phyloP scores from a whole-genome alignment of 805 yeast genomes.

The Starmera amethionina region DNA sequence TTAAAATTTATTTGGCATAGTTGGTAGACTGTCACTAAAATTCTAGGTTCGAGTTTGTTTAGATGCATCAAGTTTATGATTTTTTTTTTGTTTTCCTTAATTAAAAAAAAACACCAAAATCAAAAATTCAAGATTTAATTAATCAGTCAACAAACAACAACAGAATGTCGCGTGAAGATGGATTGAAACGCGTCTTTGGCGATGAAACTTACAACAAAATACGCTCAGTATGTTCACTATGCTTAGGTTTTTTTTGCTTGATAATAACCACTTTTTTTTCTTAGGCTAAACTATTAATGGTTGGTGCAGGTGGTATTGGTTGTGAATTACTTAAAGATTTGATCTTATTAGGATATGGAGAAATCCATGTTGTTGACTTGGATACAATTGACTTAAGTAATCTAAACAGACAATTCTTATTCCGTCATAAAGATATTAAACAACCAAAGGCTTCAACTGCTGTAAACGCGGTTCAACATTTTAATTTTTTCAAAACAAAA shows the following conservation, averaged over 20 bases:
- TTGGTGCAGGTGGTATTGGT: constrained; percentile 97
- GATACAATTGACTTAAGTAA: constrained; percentile 93
- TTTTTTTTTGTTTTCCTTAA: too few species aligned
- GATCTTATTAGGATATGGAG: constrained; percentile 72
- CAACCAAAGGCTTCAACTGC: constrained; percentile 83
- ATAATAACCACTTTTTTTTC: neutral
- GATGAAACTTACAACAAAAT: neutral
- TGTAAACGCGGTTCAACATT: constrained; percentile 64
- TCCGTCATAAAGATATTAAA: constrained; percentile 83
- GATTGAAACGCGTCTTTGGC: constrained; percentile 2
- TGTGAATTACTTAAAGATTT: constrained; percentile 82
- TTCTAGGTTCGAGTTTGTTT: too few species aligned
- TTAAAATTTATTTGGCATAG: too few species aligned
- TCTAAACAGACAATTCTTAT: constrained; percentile 86
- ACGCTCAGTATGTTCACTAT: neutral
- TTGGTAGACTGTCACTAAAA: too few species aligned
- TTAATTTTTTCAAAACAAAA: constrained; percentile 52
- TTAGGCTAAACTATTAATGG: constrained; percentile 56
- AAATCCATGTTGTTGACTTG: constrained; percentile 84
- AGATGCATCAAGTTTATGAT: too few species aligned
- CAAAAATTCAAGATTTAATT: too few species aligned
- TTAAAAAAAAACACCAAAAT: too few species aligned
- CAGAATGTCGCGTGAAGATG: constrained; percentile 1
- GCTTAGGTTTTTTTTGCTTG: neutral
- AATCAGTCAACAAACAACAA: too few species aligned